A percentile compares a stretch with the other conserved stretches of the same genome.
phyloP scores from a whole-genome alignment of 164 flowering plant genomes.

The Macadamia tetraphylla region DNA sequence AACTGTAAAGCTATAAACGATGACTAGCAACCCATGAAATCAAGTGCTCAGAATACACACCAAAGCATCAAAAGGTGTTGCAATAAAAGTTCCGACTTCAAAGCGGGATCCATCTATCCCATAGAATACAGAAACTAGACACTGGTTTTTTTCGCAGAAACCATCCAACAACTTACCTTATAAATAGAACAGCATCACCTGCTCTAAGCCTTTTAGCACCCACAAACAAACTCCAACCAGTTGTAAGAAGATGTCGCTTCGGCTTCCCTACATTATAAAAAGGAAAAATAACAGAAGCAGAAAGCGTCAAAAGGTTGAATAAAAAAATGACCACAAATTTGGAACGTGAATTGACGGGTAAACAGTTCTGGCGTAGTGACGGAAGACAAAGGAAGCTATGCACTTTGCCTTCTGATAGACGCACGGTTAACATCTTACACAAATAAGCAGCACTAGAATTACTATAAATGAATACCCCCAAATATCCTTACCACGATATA shows the following conservation, averaged over 20 bases:
- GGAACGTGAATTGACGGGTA: not conserved
- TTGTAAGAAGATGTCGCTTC: conserved; percentile 91
- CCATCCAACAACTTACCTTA: conserved; percentile 44
- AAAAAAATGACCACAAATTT: not conserved
- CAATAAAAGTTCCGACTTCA: too few species aligned
- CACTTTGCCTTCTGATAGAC: not conserved
- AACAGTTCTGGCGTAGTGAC: not conserved
- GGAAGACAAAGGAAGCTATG: not conserved
- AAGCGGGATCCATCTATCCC: too few species aligned
- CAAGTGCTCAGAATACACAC: too few species aligned
- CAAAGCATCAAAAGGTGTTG: too few species aligned
- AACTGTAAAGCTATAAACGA: too few species aligned
- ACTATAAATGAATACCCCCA: not conserved
- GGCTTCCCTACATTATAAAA: conserved; percentile 74
- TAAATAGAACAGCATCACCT: conserved; percentile 91
- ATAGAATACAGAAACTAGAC: too few species aligned
- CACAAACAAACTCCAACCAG: conserved; percentile 98
- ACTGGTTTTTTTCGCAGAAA: too few species aligned
- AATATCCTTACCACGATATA: conserved; percentile 72
- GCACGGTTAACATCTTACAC: not conserved
- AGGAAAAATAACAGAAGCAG: not conserved
- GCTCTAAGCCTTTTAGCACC: conserved; percentile 89
- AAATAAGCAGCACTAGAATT: not conserved
- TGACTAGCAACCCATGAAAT: too few species aligned
- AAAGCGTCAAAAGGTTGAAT: not conserved